Conservation (phyloP, 1,284 basidiomycete species). For the Golubevia sp. region DNA sequence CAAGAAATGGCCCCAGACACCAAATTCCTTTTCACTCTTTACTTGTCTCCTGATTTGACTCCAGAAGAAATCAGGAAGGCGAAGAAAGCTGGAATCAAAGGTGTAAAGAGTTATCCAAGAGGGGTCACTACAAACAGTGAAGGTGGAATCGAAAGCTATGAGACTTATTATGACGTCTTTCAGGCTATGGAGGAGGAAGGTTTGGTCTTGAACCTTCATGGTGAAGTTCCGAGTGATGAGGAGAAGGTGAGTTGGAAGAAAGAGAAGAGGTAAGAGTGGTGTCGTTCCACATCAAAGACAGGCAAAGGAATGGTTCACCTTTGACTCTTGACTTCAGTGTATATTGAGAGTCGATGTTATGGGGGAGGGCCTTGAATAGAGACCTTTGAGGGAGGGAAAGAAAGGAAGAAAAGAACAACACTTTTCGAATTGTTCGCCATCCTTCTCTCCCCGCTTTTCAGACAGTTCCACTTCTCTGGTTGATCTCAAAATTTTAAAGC, state of each 20-base stretch:
- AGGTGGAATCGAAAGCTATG: constrained; percentile 94
- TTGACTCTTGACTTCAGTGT: no score
- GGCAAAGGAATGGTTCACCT: no score
- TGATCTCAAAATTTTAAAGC: background rate
- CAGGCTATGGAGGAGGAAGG: constrained; percentile 89
- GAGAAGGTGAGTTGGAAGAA: constrained; percentile 69
- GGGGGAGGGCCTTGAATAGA: no score
- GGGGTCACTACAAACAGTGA: constrained; percentile 98
- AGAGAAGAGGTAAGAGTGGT: background rate
- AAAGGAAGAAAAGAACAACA: no score
- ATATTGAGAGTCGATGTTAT: no score
- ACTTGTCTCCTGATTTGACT: constrained; percentile 86
- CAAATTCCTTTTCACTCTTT: constrained; percentile 93
- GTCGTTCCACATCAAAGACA: background rate
- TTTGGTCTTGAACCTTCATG: constrained; percentile 95
- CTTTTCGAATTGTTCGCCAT: no score
- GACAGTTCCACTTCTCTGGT: no score
- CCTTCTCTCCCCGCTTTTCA: no score
- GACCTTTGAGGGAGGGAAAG: background rate
- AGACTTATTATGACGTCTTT: constrained; percentile 91
- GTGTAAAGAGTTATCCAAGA: constrained; percentile 67
- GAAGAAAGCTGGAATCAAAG: constrained; percentile 76
- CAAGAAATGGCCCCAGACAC: constrained; percentile 76
- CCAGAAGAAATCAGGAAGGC: constrained; percentile 90
- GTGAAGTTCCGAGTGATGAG: constrained; percentile 91